Conservation (phyloP, 345 rosid species). For the Rhodomyrtus tomentosa region DNA sequence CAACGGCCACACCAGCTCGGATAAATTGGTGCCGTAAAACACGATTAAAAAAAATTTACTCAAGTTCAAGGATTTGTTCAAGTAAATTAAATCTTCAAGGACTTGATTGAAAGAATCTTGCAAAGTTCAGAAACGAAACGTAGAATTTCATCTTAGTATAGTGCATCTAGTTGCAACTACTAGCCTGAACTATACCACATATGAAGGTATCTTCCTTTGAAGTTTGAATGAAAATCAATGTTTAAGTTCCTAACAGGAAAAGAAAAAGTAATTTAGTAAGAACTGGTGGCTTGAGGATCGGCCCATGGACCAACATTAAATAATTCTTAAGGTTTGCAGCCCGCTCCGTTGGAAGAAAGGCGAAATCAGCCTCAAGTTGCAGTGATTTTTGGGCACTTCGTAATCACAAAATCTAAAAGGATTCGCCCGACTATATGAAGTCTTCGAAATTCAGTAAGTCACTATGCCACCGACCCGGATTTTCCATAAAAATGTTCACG, state of each 20-base stretch:
- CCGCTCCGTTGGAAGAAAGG: no score
- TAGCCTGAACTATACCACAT: background rate
- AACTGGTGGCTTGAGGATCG: no score
- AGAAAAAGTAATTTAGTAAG: no score
- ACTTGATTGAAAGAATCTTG: background rate
- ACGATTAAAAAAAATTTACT: background rate
- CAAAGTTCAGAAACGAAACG: background rate
- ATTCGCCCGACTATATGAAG: no score
- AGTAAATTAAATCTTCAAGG: background rate
- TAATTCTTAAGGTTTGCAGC: no score
- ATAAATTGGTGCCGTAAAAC: background rate
- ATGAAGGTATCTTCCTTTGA: background rate
- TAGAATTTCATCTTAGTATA: background rate
- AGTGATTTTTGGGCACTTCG: no score
- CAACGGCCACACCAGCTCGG: background rate
- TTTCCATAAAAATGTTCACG: no score
- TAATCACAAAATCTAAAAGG: no score
- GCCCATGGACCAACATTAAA: no score
- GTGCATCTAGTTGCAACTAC: background rate
- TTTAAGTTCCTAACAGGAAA: background rate
- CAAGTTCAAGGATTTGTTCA: background rate
- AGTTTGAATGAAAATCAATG: background rate
- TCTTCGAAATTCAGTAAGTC: no score
- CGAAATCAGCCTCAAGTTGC: no score
- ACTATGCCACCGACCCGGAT: no score